Percentiles rank a stretch among this genome's conserved stretches.
These are phyloP conservation scores for Pythium phragmiticola DNA, from an alignment of 352 stramenopile genomes.

Conservation along the genomic window DNA sequence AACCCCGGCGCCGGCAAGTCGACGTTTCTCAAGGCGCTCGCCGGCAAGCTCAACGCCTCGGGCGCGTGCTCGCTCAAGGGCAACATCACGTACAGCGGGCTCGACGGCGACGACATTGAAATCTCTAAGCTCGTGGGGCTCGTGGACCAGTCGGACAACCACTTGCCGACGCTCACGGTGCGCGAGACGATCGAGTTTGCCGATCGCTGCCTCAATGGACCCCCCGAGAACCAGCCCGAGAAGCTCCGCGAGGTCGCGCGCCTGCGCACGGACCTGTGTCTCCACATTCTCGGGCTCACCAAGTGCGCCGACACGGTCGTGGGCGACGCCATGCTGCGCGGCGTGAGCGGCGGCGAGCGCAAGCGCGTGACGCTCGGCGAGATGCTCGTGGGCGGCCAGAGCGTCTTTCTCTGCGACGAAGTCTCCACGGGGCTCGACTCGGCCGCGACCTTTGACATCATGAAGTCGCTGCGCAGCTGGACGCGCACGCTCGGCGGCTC, in stretches of 20 bases:
- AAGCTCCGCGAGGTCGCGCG: conserved; percentile 55
- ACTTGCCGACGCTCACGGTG: conserved; percentile 90
- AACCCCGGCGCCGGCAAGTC: conserved; percentile 68
- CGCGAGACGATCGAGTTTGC: conserved; percentile 94
- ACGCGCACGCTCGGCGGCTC: conserved; percentile 45
- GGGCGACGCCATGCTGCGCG: conserved; percentile 48
- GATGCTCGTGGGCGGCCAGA: conserved; percentile 75
- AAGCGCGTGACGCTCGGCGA: conserved; percentile 73
- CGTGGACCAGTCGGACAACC: conserved; percentile 76
- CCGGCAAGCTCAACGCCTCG: conserved; percentile 45
- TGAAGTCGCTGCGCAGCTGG: conserved; percentile 45
- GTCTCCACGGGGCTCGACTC: conserved; percentile 92
- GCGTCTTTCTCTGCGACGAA: conserved; percentile 85
- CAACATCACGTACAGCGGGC: conserved; percentile 49
- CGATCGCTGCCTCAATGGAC: conserved; percentile 79
- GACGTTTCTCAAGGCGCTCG: conserved; percentile 60
- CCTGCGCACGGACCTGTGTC: conserved; percentile 47
- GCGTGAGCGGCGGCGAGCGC: conserved; percentile 60
- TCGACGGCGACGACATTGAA: conserved; percentile 41
- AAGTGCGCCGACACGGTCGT: conserved; percentile 74
- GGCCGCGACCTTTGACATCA: conserved; percentile 83
- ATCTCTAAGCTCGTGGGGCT: conserved; percentile 64
- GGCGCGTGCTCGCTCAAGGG: conserved; percentile 34
- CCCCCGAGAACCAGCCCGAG: conserved; percentile 51
- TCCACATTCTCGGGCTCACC: conserved; percentile 59